Percentiles rank a stretch among this genome's conserved stretches.
phyloP scores from a whole-genome alignment of 2,329 filamentous ascomycete species.

The Sodiomyces alkalinus region DNA sequence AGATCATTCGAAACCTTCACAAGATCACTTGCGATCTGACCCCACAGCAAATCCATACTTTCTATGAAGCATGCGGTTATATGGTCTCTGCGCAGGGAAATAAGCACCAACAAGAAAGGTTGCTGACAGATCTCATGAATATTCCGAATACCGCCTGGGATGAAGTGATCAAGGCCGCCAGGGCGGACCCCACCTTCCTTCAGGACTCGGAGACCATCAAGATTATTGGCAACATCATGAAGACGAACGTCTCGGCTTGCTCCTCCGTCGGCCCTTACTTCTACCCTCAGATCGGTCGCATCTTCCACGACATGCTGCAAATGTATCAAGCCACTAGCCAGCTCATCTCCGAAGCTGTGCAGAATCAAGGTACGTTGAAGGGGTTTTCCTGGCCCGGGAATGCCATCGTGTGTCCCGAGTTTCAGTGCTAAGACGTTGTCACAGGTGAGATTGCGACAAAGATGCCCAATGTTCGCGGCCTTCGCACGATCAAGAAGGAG shows the following conservation, averaged over 20 bases:
- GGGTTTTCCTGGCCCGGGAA: background rate
- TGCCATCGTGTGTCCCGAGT: no score
- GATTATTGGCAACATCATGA: constrained; percentile 99
- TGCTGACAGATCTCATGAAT: constrained; percentile 84
- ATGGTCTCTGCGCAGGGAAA: constrained; percentile 98
- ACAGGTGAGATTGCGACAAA: constrained; percentile 86
- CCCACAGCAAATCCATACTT: constrained; percentile 95
- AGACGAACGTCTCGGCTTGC: constrained; percentile 98
- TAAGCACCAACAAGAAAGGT: constrained; percentile 79
- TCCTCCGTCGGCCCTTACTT: constrained; percentile 94
- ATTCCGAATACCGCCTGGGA: constrained; percentile 93
- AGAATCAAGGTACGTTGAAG: constrained; percentile 5
- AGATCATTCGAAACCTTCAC: constrained; percentile 89
- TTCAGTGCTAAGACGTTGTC: background rate
- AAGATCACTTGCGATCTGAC: constrained; percentile 93
- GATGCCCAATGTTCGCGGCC: constrained; percentile 87
- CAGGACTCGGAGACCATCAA: constrained; percentile 95
- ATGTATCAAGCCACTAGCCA: constrained; percentile 98
- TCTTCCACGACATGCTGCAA: constrained; percentile 96
- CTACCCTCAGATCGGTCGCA: constrained; percentile 92
- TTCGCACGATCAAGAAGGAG: constrained; percentile 98
- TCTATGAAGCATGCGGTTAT: constrained; percentile 97
- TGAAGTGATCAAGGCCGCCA: constrained; percentile 79
- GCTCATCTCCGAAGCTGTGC: constrained; percentile 83
- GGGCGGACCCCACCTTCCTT: constrained; percentile 68